Percentiles rank a stretch among this genome's conserved stretches.
phyloP scores from a whole-genome alignment of 495 filamentous ascomycete species.

The Cudoniella acicularis region DNA sequence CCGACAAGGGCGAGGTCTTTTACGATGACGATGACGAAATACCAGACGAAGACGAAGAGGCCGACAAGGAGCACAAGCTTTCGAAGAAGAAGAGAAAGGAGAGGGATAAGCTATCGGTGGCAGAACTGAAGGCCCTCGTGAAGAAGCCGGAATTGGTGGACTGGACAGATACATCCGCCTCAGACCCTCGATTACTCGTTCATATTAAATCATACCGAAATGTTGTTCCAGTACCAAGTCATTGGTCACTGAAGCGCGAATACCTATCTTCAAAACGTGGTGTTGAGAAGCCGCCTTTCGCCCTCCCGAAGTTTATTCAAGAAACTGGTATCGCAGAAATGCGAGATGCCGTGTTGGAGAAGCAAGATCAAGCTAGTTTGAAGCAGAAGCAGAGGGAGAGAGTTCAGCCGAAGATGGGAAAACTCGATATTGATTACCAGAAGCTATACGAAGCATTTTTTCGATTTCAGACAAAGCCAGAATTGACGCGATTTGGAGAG shows the following conservation, averaged over 20 bases:
- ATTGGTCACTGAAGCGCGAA: slow-evolving; percentile 95
- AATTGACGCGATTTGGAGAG: slow-evolving; percentile 90
- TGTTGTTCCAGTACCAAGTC: slow-evolving; percentile 87
- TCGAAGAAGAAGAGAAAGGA: slow-evolving; percentile 94
- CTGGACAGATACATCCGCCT: slow-evolving; percentile 93
- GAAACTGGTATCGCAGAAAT: slow-evolving; percentile 97
- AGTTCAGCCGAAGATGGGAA: slow-evolving; percentile 95
- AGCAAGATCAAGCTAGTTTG: slow-evolving; percentile 82
- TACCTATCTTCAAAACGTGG: slow-evolving; percentile 95
- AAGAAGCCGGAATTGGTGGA: slow-evolving; percentile 91
- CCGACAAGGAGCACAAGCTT: slow-evolving; percentile 59
- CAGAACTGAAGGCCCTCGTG: slow-evolving; percentile 90
- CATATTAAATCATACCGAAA: slow-evolving; percentile 95
- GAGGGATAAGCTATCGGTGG: slow-evolving; percentile 86
- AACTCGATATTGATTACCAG: slow-evolving; percentile 96
- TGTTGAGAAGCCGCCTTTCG: slow-evolving; percentile 90
- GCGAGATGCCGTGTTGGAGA: slow-evolving; percentile 93
- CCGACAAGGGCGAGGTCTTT: slow-evolving; percentile 81
- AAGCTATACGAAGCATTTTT: slow-evolving; percentile 98
- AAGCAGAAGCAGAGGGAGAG: slow-evolving; percentile 95
- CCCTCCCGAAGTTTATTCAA: slow-evolving; percentile 93
- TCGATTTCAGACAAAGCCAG: slow-evolving; percentile 91
- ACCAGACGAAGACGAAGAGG: slow-evolving; percentile 78
- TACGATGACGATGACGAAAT: slow-evolving; percentile 87
- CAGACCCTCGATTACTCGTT: slow-evolving; percentile 84